These are phyloP conservation scores for Sesbania bispinosa DNA, from an alignment of 306 rosid species.

Conservation along the genomic window DNA sequence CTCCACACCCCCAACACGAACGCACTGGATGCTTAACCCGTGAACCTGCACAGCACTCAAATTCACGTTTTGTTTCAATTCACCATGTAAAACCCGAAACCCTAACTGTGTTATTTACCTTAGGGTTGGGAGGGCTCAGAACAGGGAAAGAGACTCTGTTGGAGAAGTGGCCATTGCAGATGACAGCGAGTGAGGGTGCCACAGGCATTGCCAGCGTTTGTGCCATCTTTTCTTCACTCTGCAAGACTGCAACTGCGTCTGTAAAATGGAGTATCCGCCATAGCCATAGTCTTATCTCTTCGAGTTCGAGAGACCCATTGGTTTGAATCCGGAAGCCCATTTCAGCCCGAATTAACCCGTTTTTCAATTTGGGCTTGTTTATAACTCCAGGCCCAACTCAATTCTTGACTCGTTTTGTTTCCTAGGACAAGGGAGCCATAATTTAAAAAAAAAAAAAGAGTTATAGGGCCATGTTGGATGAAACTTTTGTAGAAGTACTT, in stretches of 20 bases:
- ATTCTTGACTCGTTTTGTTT: background rate
- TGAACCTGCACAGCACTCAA: slow-evolving; percentile 10
- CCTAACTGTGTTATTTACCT: slow-evolving; percentile 38
- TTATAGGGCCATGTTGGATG: too few relatives aligned
- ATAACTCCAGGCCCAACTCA: background rate
- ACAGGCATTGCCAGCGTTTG: slow-evolving; percentile 74
- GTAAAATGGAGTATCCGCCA: background rate
- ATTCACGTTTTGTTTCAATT: background rate
- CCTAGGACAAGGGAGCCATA: background rate
- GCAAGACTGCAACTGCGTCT: background rate
- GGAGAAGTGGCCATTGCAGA: slow-evolving; percentile 39
- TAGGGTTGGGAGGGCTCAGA: slow-evolving; percentile 31
- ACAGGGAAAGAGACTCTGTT: slow-evolving; percentile 45
- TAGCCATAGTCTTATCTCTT: slow-evolving; percentile 16
- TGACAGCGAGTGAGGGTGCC: slow-evolving; percentile 61
- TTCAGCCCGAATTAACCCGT: background rate
- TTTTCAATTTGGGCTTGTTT: background rate
- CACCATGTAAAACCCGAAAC: background rate
- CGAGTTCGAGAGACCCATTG: background rate
- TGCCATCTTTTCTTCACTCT: slow-evolving; percentile 45
- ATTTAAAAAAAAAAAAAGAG: too few relatives aligned
- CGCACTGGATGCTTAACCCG: slow-evolving; percentile 61
- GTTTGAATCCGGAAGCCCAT: background rate
- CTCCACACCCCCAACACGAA: slow-evolving; percentile 89
- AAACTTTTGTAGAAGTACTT: too few relatives aligned